Evolutionary conservation across 2,329 filamentous ascomycete genomes (phyloP).

Genomic region (Fusarium euwallaceae): DNA sequence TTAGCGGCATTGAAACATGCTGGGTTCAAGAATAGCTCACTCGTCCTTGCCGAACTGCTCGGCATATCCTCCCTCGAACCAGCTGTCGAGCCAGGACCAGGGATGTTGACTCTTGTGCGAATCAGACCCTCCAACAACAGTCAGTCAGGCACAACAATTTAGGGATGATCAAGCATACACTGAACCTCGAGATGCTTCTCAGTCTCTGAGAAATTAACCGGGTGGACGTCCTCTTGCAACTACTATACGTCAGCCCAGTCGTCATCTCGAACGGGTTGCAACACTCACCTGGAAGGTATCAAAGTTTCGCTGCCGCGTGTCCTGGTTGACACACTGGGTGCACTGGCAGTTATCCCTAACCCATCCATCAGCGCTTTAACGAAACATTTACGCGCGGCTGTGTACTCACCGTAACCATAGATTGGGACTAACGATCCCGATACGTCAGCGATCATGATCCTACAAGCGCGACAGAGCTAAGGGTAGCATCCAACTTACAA

Average conservation of each 20-base stretch:
- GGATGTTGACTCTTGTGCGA: conserved; percentile 77
- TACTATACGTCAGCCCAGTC: conserved; percentile 30
- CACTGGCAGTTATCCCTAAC: conserved; percentile 60
- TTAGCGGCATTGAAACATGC: conserved; percentile 13
- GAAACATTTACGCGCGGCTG: conserved; percentile 13
- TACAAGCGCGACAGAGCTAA: conserved; percentile 7
- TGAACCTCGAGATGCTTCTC: conserved; percentile 50
- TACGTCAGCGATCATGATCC: conserved; percentile 21
- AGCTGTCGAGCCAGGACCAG: conserved; percentile 57
- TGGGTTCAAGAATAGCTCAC: conserved; percentile 24
- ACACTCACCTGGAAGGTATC: conserved; percentile 55
- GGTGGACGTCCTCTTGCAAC: conserved; percentile 50
- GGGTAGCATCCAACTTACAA: conserved; percentile 34
- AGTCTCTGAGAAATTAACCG: conserved; percentile 46
- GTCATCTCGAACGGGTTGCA: background rate
- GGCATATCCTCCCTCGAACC: conserved; percentile 31
- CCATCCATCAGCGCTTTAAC: conserved; percentile 21
- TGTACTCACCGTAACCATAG: conserved; percentile 48
- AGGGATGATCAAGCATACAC: conserved; percentile 46
- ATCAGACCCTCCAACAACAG: conserved; percentile 71
- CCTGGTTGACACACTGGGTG: conserved; percentile 55
- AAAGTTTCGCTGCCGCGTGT: conserved; percentile 58
- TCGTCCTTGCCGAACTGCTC: conserved; percentile 39
- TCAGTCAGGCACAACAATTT: conserved; percentile 9
- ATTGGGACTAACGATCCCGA: conserved; percentile 39